Base-by-base conservation (phyloP, 352 stramenopile species). In the Globisporangium barbulae region DNA sequence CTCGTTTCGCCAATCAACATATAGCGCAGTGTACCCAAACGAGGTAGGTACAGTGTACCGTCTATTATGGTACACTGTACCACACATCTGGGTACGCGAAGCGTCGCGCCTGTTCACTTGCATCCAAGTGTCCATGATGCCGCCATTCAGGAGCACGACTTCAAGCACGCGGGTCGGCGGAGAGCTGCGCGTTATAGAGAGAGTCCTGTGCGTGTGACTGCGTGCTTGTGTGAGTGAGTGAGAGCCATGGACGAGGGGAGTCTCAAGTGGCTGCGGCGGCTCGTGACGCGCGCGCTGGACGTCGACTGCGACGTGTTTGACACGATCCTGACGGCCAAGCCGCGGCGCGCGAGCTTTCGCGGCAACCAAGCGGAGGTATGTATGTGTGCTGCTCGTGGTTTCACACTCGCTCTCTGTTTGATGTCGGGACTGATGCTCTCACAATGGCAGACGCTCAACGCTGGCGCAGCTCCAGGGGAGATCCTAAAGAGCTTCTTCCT, bases 271-370 rank as follows among this genome's bases (percentile, higher is more conserved):
- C 75, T 93, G 50, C 79, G 72, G 41, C 79, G 82, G 2, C 76
- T 91, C n/a, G 74, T 91, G 59, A 78, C 75, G 17, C 69, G 73
- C 48, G 69, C 82, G 58, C 67, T 93, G 39, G 84, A 91, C 59
- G 59, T 90, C 6, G 79, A 90, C 21, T 56, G 57, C 21, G 59
- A 72, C 2, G 72, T 85, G 10, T 83, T 93, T 45, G 80, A 93
- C 58, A 68, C 80, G 28, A 67, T 89, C 8, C 49, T 85, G 22
- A 69, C 70, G 15, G 61, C 80, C 17, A 76, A 71, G 42, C 35
- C 74, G 39, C 72, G 64, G 1, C 53, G 47, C 9, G n/a, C 67
- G 25, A 64, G 65, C 31, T 75, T 74, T 31, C 73, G 75, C 39
- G 71, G 55, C 22, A 79, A 74, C 61, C 70, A 89, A n/a, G 58